These are phyloP conservation scores for Pseudogymnoascus sp. DNA, from an alignment of 2,329 filamentous ascomycete species.

Conservation along the genomic window DNA sequence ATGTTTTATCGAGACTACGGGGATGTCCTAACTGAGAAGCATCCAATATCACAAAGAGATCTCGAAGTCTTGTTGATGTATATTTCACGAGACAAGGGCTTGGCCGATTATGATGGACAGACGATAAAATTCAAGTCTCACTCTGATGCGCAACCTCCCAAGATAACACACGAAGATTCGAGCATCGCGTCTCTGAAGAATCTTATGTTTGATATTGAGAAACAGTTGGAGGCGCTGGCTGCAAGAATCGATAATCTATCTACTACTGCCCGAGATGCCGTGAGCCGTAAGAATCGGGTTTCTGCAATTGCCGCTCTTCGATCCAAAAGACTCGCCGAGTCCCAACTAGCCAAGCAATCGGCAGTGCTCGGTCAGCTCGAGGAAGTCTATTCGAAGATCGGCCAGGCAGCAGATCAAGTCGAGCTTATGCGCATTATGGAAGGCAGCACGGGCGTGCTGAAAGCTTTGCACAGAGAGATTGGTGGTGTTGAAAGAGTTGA, in stretches of 20 bases:
- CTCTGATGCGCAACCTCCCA: constrained; percentile 35
- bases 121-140: constrained; percentile 67
- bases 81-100: constrained; percentile 58
- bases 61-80: constrained; percentile 64
- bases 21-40: constrained; percentile 41
- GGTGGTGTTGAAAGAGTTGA: constrained; percentile 73
- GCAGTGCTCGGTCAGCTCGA: constrained; percentile 75
- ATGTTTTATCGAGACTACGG: constrained; percentile 57
- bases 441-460: constrained; percentile 64
- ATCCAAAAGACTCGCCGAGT: constrained; percentile 75
- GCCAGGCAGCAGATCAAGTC: constrained; percentile 78
- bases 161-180: constrained; percentile 69
- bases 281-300: constrained; percentile 64
- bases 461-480: constrained; percentile 64
- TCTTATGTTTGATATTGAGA: constrained; percentile 65
- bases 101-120: constrained; percentile 53
- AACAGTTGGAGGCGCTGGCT: constrained; percentile 61
- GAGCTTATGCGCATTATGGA: constrained; percentile 79
- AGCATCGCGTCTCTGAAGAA: constrained; percentile 80
- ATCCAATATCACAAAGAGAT: constrained; percentile 54
- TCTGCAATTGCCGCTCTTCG: constrained; percentile 72
- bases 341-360: constrained; percentile 62
- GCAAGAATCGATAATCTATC: constrained; percentile 60
- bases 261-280: constrained; percentile 59
- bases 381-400: constrained; percentile 72